Conservation (phyloP, 495 filamentous ascomycete genomes). For the Talaromyces ruber region DNA sequence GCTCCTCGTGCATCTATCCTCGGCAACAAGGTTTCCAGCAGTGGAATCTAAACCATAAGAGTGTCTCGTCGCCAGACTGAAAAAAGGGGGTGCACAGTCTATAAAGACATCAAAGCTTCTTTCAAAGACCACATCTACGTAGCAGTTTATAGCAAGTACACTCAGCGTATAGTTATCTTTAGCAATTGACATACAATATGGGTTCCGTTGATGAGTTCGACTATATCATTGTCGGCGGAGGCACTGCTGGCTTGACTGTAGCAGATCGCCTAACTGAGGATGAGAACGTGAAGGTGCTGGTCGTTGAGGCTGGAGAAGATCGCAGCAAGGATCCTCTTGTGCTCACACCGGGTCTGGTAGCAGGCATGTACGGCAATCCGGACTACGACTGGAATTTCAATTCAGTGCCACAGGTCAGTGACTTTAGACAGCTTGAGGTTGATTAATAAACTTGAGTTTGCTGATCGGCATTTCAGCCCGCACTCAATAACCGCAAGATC, state of each 20-base stretch:
- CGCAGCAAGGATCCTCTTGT: conserved; percentile 36
- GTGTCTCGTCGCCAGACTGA: neutral
- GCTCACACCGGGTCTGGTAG: conserved; percentile 35
- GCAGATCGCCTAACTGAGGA: conserved; percentile 39
- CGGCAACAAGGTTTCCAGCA: neutral
- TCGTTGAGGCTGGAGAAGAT: conserved; percentile 49
- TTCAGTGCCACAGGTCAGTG: conserved; percentile 38
- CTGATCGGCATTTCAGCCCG: conserved; percentile 5
- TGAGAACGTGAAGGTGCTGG: conserved; percentile 27
- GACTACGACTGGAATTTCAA: conserved; percentile 49
- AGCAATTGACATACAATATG: conserved; percentile 1
- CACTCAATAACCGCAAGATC: conserved; percentile 16
- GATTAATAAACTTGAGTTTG: neutral
- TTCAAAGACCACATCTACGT: neutral
- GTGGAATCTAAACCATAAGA: neutral
- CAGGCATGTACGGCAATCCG: conserved; percentile 33
- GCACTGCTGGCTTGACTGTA: conserved; percentile 37
- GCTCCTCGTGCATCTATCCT: neutral
- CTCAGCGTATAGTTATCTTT: neutral
- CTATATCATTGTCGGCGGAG: conserved; percentile 31
- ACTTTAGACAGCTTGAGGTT: neutral
- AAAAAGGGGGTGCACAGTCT: neutral
- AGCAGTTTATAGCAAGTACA: neutral
- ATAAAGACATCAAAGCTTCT: neutral
- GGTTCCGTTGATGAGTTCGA: conserved; percentile 15